Conservation (phyloP, 495 filamentous ascomycete genomes). For the Podospora australis region DNA sequence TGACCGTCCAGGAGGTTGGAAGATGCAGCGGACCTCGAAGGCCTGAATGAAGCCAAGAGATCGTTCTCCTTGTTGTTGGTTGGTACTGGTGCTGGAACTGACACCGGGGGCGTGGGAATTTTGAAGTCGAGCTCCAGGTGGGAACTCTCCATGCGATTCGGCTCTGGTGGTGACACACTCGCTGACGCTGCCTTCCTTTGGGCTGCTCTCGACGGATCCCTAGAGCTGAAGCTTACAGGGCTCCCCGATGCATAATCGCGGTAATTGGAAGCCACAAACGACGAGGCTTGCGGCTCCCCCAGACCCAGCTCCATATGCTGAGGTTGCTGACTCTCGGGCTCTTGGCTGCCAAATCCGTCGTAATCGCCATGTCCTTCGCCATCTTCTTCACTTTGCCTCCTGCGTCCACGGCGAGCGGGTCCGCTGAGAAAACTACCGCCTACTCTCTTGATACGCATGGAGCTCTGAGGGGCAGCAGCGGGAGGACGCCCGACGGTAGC, state of each 20-base stretch:
- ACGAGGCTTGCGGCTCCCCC: constrained; percentile 27
- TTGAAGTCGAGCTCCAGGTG: constrained; percentile 46
- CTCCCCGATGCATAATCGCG: constrained; percentile 38
- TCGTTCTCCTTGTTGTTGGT: constrained; percentile 75
- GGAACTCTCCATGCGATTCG: constrained; percentile 3
- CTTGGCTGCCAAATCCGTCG: constrained; percentile 28
- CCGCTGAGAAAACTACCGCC: constrained; percentile 69
- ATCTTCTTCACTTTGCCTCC: constrained; percentile 70
- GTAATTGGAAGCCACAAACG: constrained; percentile 30
- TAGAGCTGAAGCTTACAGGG: constrained; percentile 37
- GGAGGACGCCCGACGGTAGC: constrained; percentile 38
- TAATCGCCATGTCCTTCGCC: constrained; percentile 35
- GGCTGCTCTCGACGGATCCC: constrained; percentile 26
- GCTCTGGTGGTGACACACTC: constrained; percentile 9
- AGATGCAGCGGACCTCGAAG: constrained; percentile 18
- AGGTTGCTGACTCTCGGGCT: constrained; percentile 30
- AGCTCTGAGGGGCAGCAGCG: constrained; percentile 56
- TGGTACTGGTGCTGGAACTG: constrained; percentile 55
- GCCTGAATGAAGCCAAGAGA: constrained; percentile 66
- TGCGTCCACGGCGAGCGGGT: constrained; percentile 63
- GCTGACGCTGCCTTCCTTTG: constrained; percentile 24
- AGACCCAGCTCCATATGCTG: constrained; percentile 30
- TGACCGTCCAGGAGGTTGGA: constrained; percentile 55
- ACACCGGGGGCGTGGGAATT: constrained; percentile 52
- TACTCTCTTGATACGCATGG: constrained; percentile 66